Base-by-base conservation (phyloP, 805 yeast genomes). In the Brettanomyces sp. region DNA sequence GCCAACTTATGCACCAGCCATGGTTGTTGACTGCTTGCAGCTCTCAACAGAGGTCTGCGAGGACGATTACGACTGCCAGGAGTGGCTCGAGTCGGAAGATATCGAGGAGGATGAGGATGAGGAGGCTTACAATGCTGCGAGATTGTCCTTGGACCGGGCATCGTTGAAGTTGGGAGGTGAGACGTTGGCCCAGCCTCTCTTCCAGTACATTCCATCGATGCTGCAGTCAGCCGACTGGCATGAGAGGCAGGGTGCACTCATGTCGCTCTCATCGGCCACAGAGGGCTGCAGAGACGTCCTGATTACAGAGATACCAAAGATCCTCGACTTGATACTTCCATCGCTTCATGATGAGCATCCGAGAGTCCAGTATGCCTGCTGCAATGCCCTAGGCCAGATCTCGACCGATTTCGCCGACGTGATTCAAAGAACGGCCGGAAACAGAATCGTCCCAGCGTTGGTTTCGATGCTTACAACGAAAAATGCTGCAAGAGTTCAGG, bases 261-360 rank as follows among this genome's bases (percentile, higher is more conserved):
- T 93, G 98, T 97, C 97, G 0, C 69, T 93, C 25, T 89, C 97
- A 0, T 82, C 96, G 4, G 96, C 95, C 22, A 97, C 97, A 36
- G 99, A 93, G 69, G 99, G 99, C 44, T 91, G 98, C 66, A 75
- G 87, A 42, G 97, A 90, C 53, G 88, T 85, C 12, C 73, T 93
- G 65, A 83, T 86, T 42, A 69, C 77, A 32, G 96, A 89, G 60
- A 84, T 88, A 42, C 85, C 89, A 49, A 79, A 77, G 57, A 79
- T 93, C 41, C 68, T 93, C 53, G 95, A 86, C 56, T 73, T 91
- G 79, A 81, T 93, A 33, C 62, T 88, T 54, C 97, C 98, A 3
- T 70, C 84, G n/a, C 70, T 93, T 50, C 72, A 79, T 43, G 98
- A 93, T 64, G 77, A 77, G 4, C 97, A 93, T 59, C 82, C 95